Percentiles rank a stretch among this genome's conserved stretches.
Conservation (phyloP, 2,329 filamentous ascomycete species). For the Domatiomyces catenatus region DNA sequence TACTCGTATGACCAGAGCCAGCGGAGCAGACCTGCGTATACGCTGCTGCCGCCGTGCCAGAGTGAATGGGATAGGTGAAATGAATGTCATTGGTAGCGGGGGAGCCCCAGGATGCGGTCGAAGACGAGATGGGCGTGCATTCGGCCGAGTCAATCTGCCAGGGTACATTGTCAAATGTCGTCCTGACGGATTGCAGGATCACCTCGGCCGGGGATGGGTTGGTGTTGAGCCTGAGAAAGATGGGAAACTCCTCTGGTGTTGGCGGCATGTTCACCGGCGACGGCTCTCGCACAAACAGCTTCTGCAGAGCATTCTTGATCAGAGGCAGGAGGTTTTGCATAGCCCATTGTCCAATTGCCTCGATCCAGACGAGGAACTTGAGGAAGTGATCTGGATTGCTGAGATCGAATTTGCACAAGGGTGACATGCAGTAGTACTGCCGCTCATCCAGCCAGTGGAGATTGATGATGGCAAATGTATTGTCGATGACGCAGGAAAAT, state of each 20-base stretch:
- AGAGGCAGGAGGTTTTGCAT: slow-evolving; percentile 10
- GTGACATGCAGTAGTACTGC: slow-evolving; percentile 16
- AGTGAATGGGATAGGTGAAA: background rate
- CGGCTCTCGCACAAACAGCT: slow-evolving; percentile 4
- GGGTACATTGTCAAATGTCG: slow-evolving; percentile 12
- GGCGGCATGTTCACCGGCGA: slow-evolving; percentile 7
- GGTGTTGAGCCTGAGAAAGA: slow-evolving; percentile 6
- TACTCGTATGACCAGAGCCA: background rate
- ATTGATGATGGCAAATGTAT: slow-evolving; percentile 15
- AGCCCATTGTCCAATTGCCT: slow-evolving; percentile 15
- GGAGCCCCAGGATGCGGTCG: slow-evolving; percentile 15
- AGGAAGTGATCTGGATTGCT: slow-evolving; percentile 14
- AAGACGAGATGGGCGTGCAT: slow-evolving; percentile 14
- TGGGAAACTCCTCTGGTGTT: slow-evolving; percentile 5
- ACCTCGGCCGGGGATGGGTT: slow-evolving; percentile 6
- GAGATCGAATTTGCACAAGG: slow-evolving; percentile 16
- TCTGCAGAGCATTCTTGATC: slow-evolving; percentile 12
- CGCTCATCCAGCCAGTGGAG: slow-evolving; percentile 16
- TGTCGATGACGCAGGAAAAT: slow-evolving; percentile 16
- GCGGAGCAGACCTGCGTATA: background rate
- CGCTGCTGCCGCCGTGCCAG: background rate
- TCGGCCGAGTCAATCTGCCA: slow-evolving; percentile 15
- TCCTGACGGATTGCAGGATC: slow-evolving; percentile 11
- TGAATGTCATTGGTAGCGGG: slow-evolving; percentile 5
- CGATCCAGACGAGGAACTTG: slow-evolving; percentile 13